A percentile compares a stretch with the other conserved stretches of the same genome.
phyloP scores from a whole-genome alignment of 371 early-diverging fungal species.

The Mucor velutinosus region DNA sequence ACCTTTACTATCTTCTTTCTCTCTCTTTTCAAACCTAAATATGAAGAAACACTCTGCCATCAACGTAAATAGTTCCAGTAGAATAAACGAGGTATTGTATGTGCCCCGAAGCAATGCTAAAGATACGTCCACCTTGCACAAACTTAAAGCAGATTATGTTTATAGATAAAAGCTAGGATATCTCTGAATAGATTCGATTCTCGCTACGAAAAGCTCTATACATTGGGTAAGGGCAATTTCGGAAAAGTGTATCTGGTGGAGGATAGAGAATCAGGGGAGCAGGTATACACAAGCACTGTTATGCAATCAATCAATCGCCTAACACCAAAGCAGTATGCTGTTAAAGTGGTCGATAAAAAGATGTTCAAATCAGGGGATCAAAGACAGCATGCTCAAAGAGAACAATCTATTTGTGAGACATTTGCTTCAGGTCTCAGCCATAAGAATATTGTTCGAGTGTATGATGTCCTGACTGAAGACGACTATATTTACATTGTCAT shows the following conservation, averaged over 20 bases:
- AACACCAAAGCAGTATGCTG: conserved; percentile 56
- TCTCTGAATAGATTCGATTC: conserved; percentile 9
- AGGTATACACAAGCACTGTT: conserved; percentile 50
- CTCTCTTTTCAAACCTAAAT: not conserved
- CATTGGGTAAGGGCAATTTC: conserved; percentile 84
- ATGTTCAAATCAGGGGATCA: conserved; percentile 57
- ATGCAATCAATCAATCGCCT: conserved; percentile 31
- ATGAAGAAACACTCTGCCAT: not conserved
- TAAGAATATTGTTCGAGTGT: conserved; percentile 84
- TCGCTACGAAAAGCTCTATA: conserved; percentile 46
- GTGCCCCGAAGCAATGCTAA: not conserved
- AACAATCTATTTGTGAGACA: conserved; percentile 67
- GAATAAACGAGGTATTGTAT: conserved; percentile 27
- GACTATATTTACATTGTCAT: conserved; percentile 90
- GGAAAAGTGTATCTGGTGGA: conserved; percentile 82
- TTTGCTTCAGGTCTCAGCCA: conserved; percentile 72
- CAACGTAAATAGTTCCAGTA: not conserved
- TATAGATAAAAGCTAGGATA: not conserved
- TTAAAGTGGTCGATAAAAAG: conserved; percentile 64
- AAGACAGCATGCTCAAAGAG: conserved; percentile 56
- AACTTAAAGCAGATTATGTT: not conserved
- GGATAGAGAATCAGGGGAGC: conserved; percentile 51
- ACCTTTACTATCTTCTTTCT: conserved; percentile 1
- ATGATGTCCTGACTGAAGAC: conserved; percentile 85
- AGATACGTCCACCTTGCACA: not conserved